Percentiles rank a stretch among this genome's conserved stretches.
Evolutionary conservation across 1,284 basidiomycete species (phyloP).

Genomic region (Lignosus rhinocerotis): DNA sequence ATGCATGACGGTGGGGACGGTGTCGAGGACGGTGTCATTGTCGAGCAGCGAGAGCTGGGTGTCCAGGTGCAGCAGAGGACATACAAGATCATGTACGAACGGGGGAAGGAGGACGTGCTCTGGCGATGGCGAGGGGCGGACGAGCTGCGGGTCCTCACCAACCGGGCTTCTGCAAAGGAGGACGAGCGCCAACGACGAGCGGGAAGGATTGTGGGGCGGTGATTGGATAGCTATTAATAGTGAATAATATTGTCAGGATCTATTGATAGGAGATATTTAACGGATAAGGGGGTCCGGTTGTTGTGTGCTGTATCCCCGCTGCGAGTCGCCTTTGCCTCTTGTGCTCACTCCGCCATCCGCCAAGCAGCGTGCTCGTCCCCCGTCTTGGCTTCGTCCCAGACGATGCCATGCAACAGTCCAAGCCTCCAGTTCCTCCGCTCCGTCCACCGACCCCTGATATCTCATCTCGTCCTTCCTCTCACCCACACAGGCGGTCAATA

Average conservation of each 20-base stretch:
- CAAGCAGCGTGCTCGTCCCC: constrained; percentile 3
- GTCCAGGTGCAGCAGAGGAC: constrained; percentile 65
- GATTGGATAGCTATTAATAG: constrained; percentile 23
- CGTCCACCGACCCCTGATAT: constrained; percentile 1
- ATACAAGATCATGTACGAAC: constrained; percentile 78
- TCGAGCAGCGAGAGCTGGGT: constrained; percentile 40
- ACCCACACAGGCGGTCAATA: constrained; percentile 14
- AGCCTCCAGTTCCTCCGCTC: constrained; percentile 14
- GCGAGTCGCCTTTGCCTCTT: constrained; percentile 1
- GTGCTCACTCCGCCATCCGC: constrained; percentile 1
- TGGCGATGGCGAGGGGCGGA: constrained; percentile 40
- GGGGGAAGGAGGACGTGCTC: constrained; percentile 56
- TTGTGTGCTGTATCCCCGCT: not conserved
- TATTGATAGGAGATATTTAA: constrained; percentile 23
- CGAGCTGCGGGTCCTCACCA: constrained; percentile 41
- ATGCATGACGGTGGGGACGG: constrained; percentile 34
- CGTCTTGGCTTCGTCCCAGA: constrained; percentile 13
- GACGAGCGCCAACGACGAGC: constrained; percentile 54
- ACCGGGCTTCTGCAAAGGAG: constrained; percentile 46
- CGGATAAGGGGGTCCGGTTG: constrained; percentile 11
- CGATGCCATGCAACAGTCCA: constrained; percentile 21
- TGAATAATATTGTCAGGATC: constrained; percentile 13
- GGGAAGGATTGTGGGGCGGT: constrained; percentile 29
- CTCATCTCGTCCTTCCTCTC: constrained; percentile 7
- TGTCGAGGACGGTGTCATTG: constrained; percentile 30